Base-by-base conservation (phyloP, 2,329 filamentous ascomycete species). In the Fusarium sp. region DNA sequence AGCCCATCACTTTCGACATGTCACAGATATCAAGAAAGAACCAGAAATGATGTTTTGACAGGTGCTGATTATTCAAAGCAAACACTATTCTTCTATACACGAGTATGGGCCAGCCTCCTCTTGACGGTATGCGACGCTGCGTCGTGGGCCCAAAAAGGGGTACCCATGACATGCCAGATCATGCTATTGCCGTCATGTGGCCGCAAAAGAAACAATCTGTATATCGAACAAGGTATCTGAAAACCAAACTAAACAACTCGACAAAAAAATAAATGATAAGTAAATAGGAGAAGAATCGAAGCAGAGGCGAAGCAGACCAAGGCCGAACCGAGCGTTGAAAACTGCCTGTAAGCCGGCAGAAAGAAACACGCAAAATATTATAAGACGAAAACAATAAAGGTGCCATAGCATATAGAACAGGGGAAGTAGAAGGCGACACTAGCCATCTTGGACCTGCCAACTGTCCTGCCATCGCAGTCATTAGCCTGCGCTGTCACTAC, bases 191-290 rank as follows among this genome's bases (percentile, higher is more conserved):
- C 75, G 66, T 71, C 61, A 65, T 67, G 63, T 75, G 70, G 75
- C 75, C 72, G 57, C 73, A 71, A 75, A 78, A 69, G 76, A 73
- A 74, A 67, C 76, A 81, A 77, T 82, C 78, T 81, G 80, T 86
- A 86, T 86, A 86, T 88, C 83, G 86, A 88, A 88, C 86, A 88
- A 88, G 86, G 87, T 88, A 88, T 88, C 85, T 85, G 84, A 82
- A 79, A 81, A 76, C 78, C 75, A 72, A 73, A 52, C 59, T 33
- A 75, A 70, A 70, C 62, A 76, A 72, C 68, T 66, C 58, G 71
- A 62, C 54, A 75, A 70, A 75, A 75, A 41, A 58, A 49, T 44
- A 73, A 63, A 70, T 41, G 46, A 70, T 71, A 75, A 56, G 71
- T 75, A 65, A 74, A 68, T 68, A 68, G 66, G 71, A 75, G 65